Base-by-base conservation (phyloP, 2,329 filamentous ascomycete genomes). In the Botrytis pseudocinerea region DNA sequence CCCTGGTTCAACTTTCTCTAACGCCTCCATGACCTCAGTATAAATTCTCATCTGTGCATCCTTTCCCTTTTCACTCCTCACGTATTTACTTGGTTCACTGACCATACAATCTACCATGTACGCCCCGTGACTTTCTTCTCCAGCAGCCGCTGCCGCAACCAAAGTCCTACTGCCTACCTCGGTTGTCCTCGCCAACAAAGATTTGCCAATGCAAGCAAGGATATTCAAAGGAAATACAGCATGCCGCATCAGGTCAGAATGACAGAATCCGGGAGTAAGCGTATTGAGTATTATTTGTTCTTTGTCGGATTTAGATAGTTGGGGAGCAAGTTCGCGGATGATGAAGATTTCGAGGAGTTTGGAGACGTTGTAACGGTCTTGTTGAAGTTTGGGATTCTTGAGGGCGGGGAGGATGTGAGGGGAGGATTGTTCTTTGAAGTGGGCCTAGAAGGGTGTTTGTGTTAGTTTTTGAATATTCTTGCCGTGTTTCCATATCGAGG, bases 1-100 rank as follows among this genome's bases (percentile, higher is more conserved):
- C 0, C 83, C 83, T 0, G 83, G 82, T 74, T 85, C 81, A 46
- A 86, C 81, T 4, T 69, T 79, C 68, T 87, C 84, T 44, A 87
- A 71, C 32, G 84, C 79, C 18, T 76, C 81, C 74, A 83, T 64
- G 76, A 87, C 75, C 79, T 87, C 84, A 25, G 76, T 80, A 78
- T 82, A 87, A 4, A 85, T 78, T 73, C 79, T 82, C 63, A 78
- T 76, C 73, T 83, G 83, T 80, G 68, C 73, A 69, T 79, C 70
- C 54, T 78, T 76, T 0, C 84, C 85, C 48, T 84, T 80, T 8
- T 81, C 78, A 8, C 84, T 83, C 70, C 78, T 71, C 3, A 83
- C 82, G 75, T 79, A 83, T 0, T 71, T 69, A 63, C 82, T 83
- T 2, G 78, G 78, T 48, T 78, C 76, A 40, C 71, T 75, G n/a